Percentiles rank a stretch among this genome's conserved stretches.
Evolutionary conservation across 805 yeast species (phyloP).

Genomic region (Metschnikowia similis): DNA sequence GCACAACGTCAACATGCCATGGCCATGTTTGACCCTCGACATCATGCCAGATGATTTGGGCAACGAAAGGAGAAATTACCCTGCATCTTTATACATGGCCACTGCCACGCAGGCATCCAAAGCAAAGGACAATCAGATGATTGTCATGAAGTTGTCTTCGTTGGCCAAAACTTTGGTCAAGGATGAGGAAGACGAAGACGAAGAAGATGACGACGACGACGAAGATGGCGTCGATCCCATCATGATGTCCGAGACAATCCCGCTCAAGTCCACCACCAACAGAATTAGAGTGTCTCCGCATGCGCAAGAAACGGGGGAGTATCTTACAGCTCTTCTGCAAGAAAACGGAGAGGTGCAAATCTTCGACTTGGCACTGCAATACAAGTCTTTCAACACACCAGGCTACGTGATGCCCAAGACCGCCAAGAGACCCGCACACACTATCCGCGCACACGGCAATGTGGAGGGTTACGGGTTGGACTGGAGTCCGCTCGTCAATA

Average conservation of each 20-base stretch:
- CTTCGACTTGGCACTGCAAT: constrained; percentile 76
- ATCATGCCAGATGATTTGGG: constrained; percentile 84
- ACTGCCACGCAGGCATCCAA: constrained; percentile 93
- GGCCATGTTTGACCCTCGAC: constrained; percentile 96
- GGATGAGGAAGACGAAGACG: constrained; percentile 74
- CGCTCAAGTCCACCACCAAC: constrained; percentile 80
- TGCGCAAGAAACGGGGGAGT: constrained; percentile 69
- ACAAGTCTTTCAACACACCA: constrained; percentile 81
- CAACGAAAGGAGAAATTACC: constrained; percentile 81
- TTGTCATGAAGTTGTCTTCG: constrained; percentile 77
- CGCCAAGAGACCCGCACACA: constrained; percentile 75
- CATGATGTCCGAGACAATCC: constrained; percentile 77
- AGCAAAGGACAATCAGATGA: constrained; percentile 82
- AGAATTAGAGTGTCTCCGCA: constrained; percentile 82
- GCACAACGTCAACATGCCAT: constrained; percentile 87
- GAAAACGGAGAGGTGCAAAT: constrained; percentile 89
- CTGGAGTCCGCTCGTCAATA: constrained; percentile 83
- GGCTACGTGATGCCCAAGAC: constrained; percentile 77
- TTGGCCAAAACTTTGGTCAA: constrained; percentile 82
- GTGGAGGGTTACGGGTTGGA: constrained; percentile 98
- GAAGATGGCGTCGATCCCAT: constrained; percentile 68
- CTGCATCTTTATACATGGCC: constrained; percentile 79
- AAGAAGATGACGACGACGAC: constrained; percentile 67
- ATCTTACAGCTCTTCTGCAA: constrained; percentile 79
- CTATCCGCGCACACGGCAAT: constrained; percentile 79